A percentile compares a stretch with the other conserved stretches of the same genome.
Evolutionary conservation across 192 early-diverging fungal genomes (phyloP).

Genomic region (Coemansia furcata): DNA sequence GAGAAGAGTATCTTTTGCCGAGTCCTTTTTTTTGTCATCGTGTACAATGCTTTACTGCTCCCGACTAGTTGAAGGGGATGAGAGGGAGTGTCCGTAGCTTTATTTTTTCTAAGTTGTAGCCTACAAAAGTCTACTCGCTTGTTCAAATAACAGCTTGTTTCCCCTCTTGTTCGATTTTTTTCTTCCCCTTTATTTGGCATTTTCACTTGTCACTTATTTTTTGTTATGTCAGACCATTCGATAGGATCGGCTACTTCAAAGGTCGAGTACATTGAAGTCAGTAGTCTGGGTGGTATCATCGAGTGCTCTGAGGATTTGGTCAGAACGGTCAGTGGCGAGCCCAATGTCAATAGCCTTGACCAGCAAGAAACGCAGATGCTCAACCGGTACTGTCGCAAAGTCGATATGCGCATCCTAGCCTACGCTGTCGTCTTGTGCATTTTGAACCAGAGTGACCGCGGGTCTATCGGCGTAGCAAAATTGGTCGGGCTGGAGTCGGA

Average conservation of each 20-base stretch:
- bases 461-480: conserved; percentile 50
- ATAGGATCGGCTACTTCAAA: conserved; percentile 32
- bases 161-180: neutral
- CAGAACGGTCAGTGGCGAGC: neutral
- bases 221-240: neutral
- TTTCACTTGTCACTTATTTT: neutral
- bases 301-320: neutral
- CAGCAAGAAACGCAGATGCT: conserved; percentile 9
- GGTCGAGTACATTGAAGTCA: conserved; percentile 35
- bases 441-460: conserved; percentile 48
- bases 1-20: neutral
- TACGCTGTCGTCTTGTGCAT: conserved; percentile 34
- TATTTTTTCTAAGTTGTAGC: no score
- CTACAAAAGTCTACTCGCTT: neutral
- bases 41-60: conserved; percentile 5
- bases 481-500: conserved; percentile 48
- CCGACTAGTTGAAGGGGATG: neutral
- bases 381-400: conserved; percentile 35
- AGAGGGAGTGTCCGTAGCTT: neutral
- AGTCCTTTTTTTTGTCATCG: neutral
- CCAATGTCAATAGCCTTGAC: neutral
- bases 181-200: no score
- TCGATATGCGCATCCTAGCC: conserved; percentile 36
- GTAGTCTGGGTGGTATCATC: neutral
- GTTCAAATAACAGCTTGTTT: neutral